These are phyloP conservation scores for Candolleomyces eurysporus DNA, from an alignment of 768 basidiomycete species.

Conservation along the genomic window DNA sequence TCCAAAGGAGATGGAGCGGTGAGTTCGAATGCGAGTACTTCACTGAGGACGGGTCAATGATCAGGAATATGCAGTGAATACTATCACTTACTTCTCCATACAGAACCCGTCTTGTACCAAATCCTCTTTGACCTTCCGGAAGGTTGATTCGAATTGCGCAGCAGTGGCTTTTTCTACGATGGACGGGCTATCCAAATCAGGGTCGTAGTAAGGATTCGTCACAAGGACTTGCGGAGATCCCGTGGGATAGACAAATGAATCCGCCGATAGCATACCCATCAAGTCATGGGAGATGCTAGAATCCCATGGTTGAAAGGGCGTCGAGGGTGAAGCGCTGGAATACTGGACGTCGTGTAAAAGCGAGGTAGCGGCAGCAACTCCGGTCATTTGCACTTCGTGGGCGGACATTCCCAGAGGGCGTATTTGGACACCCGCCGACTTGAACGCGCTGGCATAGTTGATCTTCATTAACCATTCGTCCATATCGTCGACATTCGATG, in stretches of 20 bases:
- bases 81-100: conserved; percentile 23
- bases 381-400: conserved; percentile 72
- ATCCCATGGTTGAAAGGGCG: conserved; percentile 40
- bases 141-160: conserved; percentile 76
- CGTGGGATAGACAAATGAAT: conserved; percentile 20
- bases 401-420: conserved; percentile 68
- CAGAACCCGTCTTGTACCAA: conserved; percentile 53
- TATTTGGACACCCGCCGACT: conserved; percentile 79
- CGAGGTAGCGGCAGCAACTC: conserved; percentile 82
- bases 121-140: conserved; percentile 84
- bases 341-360: conserved; percentile 70
- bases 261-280: conserved; percentile 40
- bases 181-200: conserved; percentile 43
- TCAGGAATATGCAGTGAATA: background rate
- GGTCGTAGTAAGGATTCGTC: conserved; percentile 25
- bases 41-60: background rate
- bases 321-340: conserved; percentile 23
- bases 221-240: conserved; percentile 27
- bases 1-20: background rate
- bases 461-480: conserved; percentile 90
- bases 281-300: conserved; percentile 36
- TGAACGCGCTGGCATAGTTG: conserved; percentile 94
- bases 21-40: background rate
- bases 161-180: conserved; percentile 53
- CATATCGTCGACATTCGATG: conserved; percentile 64